These are phyloP conservation scores for Thermothielavioides terrestris DNA, from an alignment of 495 filamentous ascomycete genomes.

Conservation along the genomic window DNA sequence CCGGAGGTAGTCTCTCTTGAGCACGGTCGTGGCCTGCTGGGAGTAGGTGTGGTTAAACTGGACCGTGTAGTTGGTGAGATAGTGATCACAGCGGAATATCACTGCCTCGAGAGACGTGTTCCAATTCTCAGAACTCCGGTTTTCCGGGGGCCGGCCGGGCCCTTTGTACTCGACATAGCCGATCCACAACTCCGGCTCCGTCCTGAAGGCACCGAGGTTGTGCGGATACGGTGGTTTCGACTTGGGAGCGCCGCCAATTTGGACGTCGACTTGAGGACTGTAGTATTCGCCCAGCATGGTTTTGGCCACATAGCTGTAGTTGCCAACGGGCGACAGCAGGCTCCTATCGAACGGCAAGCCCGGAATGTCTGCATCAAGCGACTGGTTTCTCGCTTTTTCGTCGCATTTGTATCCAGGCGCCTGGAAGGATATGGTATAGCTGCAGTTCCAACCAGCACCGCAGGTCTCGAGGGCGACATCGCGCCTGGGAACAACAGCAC, in stretches of 20 bases:
- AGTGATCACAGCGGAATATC: constrained; percentile 23
- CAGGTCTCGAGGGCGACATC: constrained; percentile 20
- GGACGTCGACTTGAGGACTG: constrained; percentile 9
- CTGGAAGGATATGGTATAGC: constrained; percentile 19
- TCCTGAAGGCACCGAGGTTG: constrained; percentile 19
- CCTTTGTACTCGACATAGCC: constrained; percentile 8
- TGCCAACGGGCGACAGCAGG: constrained; percentile 16
- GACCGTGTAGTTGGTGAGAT: constrained; percentile 20
- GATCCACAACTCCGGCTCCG: constrained; percentile 22
- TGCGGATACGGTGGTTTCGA: constrained; percentile 13
- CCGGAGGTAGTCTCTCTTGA: constrained; percentile 10
- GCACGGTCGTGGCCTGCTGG: constrained; percentile 11
- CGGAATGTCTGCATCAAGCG: constrained; percentile 10
- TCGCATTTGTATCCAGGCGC: constrained; percentile 24
- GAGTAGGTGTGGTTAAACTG: constrained; percentile 22
- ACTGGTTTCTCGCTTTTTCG: constrained; percentile 11
- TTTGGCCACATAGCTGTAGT: constrained; percentile 16
- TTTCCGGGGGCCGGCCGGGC: constrained; percentile 4
- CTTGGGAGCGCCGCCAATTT: constrained; percentile 1
- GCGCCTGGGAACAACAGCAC: constrained; percentile 11
- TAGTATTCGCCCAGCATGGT: constrained; percentile 19
- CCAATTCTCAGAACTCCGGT: neutral
- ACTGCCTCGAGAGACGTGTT: constrained; percentile 12
- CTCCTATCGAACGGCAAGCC: constrained; percentile 16
- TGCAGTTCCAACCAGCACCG: constrained; percentile 26